Percentiles rank a stretch among this genome's conserved stretches.
Conservation (phyloP, 2,329 filamentous ascomycete species). For the Penicillium frequentans region DNA sequence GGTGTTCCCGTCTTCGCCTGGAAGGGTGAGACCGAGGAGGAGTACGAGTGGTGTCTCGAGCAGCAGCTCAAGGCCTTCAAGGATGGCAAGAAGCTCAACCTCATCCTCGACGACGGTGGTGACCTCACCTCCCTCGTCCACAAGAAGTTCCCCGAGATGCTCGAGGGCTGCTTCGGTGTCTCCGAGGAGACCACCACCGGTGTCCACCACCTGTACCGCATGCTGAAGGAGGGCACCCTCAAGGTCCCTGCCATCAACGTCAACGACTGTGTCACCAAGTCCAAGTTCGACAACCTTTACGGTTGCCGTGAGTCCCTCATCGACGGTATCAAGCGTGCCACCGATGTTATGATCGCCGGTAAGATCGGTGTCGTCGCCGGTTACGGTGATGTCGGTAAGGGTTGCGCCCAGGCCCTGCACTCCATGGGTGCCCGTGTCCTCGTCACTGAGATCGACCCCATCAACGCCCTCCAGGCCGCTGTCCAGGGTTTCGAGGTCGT, state of each 20-base stretch:
- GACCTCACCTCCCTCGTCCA: constrained; percentile 95
- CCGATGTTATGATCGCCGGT: constrained; percentile 99
- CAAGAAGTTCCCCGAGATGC: constrained; percentile 97
- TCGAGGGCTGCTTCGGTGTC: constrained; percentile 97
- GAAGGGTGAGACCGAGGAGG: constrained; percentile 97
- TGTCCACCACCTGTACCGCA: constrained; percentile 98
- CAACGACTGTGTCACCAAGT: constrained; percentile 99
- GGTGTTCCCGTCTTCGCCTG: constrained; percentile 86
- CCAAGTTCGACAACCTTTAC: constrained; percentile 99
- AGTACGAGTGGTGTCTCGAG: constrained; percentile 99
- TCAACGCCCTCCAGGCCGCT: constrained; percentile 98
- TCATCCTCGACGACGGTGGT: constrained; percentile 98
- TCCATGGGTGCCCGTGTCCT: constrained; percentile 97
- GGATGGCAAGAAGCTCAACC: constrained; percentile 92
- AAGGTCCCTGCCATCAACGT: constrained; percentile 97
- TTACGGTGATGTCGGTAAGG: constrained; percentile 99
- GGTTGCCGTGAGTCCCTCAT: constrained; percentile 98
- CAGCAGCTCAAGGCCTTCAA: constrained; percentile 96
- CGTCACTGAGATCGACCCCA: constrained; percentile 96
- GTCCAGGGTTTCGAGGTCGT: constrained; percentile 96
- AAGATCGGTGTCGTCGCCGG: constrained; percentile 98
- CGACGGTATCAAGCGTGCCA: constrained; percentile 99
- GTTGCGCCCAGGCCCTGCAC: constrained; percentile 91
- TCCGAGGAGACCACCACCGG: constrained; percentile 99
- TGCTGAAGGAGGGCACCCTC: constrained; percentile 88